Conservation (phyloP, 768 basidiomycete species). For the Serendipita sp. region DNA sequence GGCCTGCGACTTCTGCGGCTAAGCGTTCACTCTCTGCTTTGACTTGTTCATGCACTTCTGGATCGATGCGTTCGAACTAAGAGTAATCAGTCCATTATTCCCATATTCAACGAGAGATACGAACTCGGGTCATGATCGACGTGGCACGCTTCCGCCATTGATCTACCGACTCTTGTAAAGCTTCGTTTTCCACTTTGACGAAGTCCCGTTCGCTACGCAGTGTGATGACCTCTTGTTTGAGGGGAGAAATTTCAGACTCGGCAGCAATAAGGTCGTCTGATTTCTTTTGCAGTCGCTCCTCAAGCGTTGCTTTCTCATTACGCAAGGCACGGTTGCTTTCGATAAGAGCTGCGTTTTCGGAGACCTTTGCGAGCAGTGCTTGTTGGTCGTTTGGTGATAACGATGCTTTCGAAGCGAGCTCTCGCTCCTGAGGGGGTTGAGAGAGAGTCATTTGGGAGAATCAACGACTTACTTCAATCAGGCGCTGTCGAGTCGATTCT, state of each 20-base stretch:
- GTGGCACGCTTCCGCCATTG: constrained; percentile 2
- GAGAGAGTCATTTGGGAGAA: no score
- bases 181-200: constrained; percentile 3
- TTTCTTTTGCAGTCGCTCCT: neutral
- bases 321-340: neutral
- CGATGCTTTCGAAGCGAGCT: neutral
- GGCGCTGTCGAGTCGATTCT: neutral
- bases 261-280: neutral
- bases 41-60: constrained; percentile 1
- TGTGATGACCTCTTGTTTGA: constrained; percentile 6
- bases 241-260: constrained; percentile 1
- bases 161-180: neutral
- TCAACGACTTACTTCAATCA: neutral
- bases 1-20: neutral
- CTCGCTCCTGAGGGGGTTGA: neutral
- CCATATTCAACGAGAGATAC: neutral
- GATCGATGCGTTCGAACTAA: constrained; percentile 6
- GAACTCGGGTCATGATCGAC: neutral
- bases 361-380: neutral
- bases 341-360: constrained; percentile 2
- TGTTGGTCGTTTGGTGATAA: constrained; percentile 4
- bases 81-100: neutral
- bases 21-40: neutral
- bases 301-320: neutral
- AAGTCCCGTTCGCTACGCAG: constrained; percentile 2